phyloP scores from a whole-genome alignment of 768 basidiomycete genomes.

The Hemileccinum impolitum region DNA sequence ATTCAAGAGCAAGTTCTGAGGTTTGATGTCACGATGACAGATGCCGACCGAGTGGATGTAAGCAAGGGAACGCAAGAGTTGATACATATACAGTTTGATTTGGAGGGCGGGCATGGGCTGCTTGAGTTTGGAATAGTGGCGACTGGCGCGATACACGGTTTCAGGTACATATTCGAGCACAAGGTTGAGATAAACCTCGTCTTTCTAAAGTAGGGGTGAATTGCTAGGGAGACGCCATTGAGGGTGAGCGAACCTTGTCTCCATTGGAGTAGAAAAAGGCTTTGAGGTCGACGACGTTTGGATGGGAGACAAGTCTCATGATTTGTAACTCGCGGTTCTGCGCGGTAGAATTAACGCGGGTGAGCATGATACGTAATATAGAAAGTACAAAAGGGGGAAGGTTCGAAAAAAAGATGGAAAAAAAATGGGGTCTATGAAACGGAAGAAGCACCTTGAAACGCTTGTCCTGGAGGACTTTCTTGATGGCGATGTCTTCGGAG shows the following conservation, averaged over 20 bases:
- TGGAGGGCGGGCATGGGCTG: constrained; percentile 99
- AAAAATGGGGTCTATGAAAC: background rate
- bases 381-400: background rate
- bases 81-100: constrained; percentile 99
- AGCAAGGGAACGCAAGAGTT: constrained; percentile 94
- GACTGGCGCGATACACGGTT: constrained; percentile 97
- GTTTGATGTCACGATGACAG: constrained; percentile 99
- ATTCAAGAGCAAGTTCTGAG: constrained; percentile 96
- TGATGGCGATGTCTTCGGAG: constrained; percentile 93
- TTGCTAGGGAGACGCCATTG: constrained; percentile 1
- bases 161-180: constrained; percentile 99
- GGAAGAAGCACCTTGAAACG: constrained; percentile 86
- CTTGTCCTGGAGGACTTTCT: constrained; percentile 99
- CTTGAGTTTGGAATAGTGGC: constrained; percentile 99
- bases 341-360: background rate
- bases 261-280: constrained; percentile 99
- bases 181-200: constrained; percentile 99
- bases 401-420: background rate
- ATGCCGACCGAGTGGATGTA: constrained; percentile 99
- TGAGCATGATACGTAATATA: constrained; percentile 13
- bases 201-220: constrained; percentile 62
- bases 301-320: constrained; percentile 95
- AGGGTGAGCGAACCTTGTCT: constrained; percentile 74
- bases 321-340: constrained; percentile 99
- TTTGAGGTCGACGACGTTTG: constrained; percentile 95